A percentile compares a stretch with the other conserved stretches of the same genome.
Conservation (phyloP, 352 stramenopile genomes). For the Globisporangium canariense region DNA sequence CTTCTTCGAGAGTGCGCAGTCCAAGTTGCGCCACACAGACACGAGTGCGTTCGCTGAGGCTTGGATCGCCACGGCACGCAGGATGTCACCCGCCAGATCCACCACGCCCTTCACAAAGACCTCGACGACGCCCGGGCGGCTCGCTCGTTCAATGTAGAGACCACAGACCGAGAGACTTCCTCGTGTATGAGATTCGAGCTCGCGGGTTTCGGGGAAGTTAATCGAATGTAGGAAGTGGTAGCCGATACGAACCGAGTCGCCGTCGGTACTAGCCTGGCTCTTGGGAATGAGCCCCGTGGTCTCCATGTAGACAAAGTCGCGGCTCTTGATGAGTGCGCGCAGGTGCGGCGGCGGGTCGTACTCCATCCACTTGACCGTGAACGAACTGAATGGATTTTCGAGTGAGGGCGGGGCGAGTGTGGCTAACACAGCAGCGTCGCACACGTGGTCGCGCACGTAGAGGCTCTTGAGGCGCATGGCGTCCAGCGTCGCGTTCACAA, state of each 20-base stretch:
- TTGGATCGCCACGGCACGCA: constrained; percentile 33
- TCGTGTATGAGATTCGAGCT: constrained; percentile 16
- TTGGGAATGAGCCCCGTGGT: constrained; percentile 5
- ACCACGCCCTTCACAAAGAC: constrained; percentile 1
- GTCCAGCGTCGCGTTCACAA: constrained; percentile 18
- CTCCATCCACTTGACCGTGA: constrained; percentile 20
- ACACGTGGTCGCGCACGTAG: constrained; percentile 22
- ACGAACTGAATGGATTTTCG: constrained; percentile 7
- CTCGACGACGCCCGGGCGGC: background rate
- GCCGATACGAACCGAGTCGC: background rate
- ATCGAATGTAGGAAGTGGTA: constrained; percentile 19
- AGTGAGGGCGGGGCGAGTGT: constrained; percentile 8
- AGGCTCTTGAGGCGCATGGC: constrained; percentile 21
- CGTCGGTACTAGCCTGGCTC: background rate
- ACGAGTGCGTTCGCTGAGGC: constrained; percentile 21
- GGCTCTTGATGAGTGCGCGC: background rate
- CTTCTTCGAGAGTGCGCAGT: constrained; percentile 16
- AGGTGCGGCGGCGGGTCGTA: background rate
- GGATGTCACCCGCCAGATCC: constrained; percentile 21
- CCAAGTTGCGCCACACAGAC: background rate
- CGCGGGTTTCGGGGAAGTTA: constrained; percentile 16
- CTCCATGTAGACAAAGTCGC: constrained; percentile 23
- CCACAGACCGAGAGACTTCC: constrained; percentile 20
- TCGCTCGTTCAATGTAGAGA: constrained; percentile 13
- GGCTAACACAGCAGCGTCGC: constrained; percentile 13